phyloP scores from a whole-genome alignment of 192 early-diverging fungal genomes.

The Linnemannia exigua region DNA sequence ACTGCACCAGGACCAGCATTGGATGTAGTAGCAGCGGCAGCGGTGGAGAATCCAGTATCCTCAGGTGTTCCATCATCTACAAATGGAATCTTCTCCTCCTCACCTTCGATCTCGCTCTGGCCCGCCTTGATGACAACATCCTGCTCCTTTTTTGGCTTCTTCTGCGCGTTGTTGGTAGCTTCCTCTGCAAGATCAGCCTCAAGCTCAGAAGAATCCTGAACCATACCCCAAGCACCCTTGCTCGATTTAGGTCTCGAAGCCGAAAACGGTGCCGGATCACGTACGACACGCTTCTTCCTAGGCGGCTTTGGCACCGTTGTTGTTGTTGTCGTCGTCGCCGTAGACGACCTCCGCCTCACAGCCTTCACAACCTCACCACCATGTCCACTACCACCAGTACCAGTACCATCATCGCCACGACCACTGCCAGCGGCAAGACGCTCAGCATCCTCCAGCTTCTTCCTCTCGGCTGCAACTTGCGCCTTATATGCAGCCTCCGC shows the following conservation, averaged over 20 bases:
- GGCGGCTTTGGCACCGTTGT: neutral
- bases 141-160: neutral
- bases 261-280: neutral
- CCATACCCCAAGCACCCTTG: neutral
- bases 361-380: neutral
- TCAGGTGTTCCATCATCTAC: neutral
- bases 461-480: slow-evolving; percentile 25
- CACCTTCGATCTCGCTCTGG: neutral
- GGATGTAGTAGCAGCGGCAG: neutral
- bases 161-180: neutral
- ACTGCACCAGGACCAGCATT: too few relatives aligned
- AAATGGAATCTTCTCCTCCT: neutral
- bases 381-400: slow-evolving; percentile 3
- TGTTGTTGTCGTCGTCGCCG: too few relatives aligned
- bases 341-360: neutral
- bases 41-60: neutral
- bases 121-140: neutral
- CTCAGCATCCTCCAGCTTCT: neutral
- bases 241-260: neutral
- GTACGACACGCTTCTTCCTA: neutral
- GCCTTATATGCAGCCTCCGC: slow-evolving; percentile 30
- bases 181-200: neutral
- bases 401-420: neutral
- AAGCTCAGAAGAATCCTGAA: neutral
- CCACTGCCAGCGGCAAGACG: neutral